A percentile compares a stretch with the other conserved stretches of the same genome.
phyloP scores from a whole-genome alignment of 495 filamentous ascomycete species.

The Eremomyces bilateralis region DNA sequence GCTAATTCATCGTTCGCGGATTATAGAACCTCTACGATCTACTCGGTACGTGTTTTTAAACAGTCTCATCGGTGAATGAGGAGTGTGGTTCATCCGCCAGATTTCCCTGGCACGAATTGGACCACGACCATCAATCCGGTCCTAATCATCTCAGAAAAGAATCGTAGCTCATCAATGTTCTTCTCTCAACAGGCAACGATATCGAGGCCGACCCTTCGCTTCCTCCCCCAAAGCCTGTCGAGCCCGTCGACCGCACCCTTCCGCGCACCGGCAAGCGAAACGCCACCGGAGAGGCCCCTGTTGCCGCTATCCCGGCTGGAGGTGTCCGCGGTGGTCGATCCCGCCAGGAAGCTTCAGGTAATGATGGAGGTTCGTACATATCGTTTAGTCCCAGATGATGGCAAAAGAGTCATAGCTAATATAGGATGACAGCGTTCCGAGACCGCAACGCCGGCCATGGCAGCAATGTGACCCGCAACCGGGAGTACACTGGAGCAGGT shows the following conservation, averaged over 20 bases:
- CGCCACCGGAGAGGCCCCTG: conserved; percentile 41
- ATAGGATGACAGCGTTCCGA: conserved; percentile 46
- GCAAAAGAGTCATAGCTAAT: neutral
- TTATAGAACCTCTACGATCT: conserved; percentile 23
- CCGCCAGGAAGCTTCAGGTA: conserved; percentile 42
- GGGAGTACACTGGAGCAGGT: conserved; percentile 21
- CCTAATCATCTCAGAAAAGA: neutral
- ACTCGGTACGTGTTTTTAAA: conserved; percentile 17
- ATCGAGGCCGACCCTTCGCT: conserved; percentile 66
- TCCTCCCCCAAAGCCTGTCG: conserved; percentile 53
- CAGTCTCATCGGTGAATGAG: no score
- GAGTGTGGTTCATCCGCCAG: no score
- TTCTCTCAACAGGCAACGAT: conserved; percentile 47
- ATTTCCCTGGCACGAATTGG: neutral
- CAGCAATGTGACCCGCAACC: conserved; percentile 39
- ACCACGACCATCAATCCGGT: conserved; percentile 1
- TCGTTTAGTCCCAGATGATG: conserved; percentile 3
- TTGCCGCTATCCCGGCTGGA: conserved; percentile 20
- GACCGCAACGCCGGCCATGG: conserved; percentile 65
- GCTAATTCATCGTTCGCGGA: no score
- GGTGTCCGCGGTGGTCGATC: conserved; percentile 29
- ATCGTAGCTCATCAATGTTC: conserved; percentile 1
- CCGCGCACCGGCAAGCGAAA: conserved; percentile 75
- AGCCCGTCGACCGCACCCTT: conserved; percentile 67
- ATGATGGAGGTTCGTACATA: conserved; percentile 80